These are phyloP conservation scores for Nicotiana noctiflora DNA, from an alignment of 257 asterid species.

Conservation along the genomic window DNA sequence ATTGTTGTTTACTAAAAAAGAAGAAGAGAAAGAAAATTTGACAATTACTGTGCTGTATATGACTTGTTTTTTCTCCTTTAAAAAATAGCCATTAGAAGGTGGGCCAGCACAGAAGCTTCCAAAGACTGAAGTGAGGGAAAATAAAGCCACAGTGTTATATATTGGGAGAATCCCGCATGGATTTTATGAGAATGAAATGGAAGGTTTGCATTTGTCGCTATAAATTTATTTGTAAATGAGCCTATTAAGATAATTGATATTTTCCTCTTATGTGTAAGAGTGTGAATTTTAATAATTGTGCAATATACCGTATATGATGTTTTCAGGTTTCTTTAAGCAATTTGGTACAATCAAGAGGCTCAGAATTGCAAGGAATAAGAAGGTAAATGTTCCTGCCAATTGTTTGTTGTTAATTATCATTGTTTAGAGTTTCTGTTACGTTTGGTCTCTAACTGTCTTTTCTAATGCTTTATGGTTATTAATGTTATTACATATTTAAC, in stretches of 20 bases:
- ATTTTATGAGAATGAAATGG: slow-evolving; percentile 89
- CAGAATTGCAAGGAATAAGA: slow-evolving; percentile 74
- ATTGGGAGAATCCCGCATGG: slow-evolving; percentile 98
- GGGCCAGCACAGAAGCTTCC: slow-evolving; percentile 56
- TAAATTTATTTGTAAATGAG: background rate
- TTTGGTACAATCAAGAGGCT: slow-evolving; percentile 83
- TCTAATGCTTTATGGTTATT: background rate
- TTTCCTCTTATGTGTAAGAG: background rate
- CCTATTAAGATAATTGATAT: background rate
- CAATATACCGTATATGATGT: background rate
- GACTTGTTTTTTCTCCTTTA: background rate
- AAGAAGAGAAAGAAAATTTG: no score
- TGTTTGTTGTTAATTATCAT: background rate
- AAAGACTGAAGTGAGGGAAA: slow-evolving; percentile 34
- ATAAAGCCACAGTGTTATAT: slow-evolving; percentile 60
- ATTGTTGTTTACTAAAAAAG: no score
- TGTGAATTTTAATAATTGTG: background rate
- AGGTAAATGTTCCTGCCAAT: slow-evolving; percentile 38
- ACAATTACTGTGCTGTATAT: background rate
- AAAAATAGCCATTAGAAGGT: slow-evolving; percentile 63
- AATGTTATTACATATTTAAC: background rate
- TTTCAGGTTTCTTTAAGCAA: slow-evolving; percentile 87
- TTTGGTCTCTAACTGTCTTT: background rate
- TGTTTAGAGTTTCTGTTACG: background rate
- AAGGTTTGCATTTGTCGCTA: slow-evolving; percentile 39